phyloP scores from a whole-genome alignment of 2,329 filamentous ascomycete genomes.

The Xylaria sp. region DNA sequence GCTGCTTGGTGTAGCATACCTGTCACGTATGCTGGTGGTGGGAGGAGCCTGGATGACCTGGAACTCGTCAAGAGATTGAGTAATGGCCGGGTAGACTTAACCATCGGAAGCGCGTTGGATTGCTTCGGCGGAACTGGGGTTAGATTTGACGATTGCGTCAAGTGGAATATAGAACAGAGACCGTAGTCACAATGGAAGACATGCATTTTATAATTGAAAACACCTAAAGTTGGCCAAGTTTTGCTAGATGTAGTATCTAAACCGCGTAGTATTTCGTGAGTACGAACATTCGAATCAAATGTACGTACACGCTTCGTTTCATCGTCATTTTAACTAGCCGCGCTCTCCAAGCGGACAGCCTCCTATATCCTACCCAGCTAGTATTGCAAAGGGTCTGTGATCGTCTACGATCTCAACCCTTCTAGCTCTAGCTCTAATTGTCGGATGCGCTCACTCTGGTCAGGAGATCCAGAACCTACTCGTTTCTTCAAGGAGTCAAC shows the following conservation, averaged over 20 bases:
- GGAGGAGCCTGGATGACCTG: constrained; percentile 81
- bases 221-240: constrained; percentile 9
- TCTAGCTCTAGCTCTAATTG: constrained; percentile 75
- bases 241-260: constrained; percentile 35
- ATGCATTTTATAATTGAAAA: constrained; percentile 16
- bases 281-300: constrained; percentile 38
- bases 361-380: constrained; percentile 33
- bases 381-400: constrained; percentile 25
- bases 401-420: constrained; percentile 64
- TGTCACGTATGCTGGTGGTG: constrained; percentile 97
- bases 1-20: constrained; percentile 90
- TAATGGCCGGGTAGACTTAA: constrained; percentile 85
- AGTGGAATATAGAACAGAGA: constrained; percentile 75
- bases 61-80: constrained; percentile 84
- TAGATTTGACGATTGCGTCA: constrained; percentile 86
- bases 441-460: constrained; percentile 74
- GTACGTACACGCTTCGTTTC: constrained; percentile 44
- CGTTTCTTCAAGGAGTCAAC: constrained; percentile 84
- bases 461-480: constrained; percentile 67
- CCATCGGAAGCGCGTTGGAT: constrained; percentile 95
- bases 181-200: constrained; percentile 13
- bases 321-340: constrained; percentile 40
- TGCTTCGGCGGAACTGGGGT: constrained; percentile 92
- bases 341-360: constrained; percentile 32
- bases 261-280: constrained; percentile 33